Percentiles rank a stretch among this genome's conserved stretches.
Evolutionary conservation across 1,284 basidiomycete species (phyloP).

Genomic region (Apiotrichum mycotoxinovorans): DNA sequence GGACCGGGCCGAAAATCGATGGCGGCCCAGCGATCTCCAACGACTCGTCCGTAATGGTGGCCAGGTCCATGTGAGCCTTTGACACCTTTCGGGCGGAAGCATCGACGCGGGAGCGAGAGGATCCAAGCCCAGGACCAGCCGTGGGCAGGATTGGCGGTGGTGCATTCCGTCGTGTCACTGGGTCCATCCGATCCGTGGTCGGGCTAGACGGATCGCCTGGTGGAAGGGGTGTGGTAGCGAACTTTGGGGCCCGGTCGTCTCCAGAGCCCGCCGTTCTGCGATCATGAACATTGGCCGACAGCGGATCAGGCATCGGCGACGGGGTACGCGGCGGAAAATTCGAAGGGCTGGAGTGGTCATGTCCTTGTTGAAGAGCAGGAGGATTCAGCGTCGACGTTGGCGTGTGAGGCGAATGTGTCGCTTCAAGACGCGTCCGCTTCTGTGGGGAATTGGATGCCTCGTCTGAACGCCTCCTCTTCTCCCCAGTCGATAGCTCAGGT

Average conservation of each 20-base stretch:
- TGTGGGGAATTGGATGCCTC: neutral
- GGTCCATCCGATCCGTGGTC: slow-evolving; percentile 20
- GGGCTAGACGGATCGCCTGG: slow-evolving; percentile 20
- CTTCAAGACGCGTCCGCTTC: neutral
- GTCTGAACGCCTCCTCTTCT: neutral
- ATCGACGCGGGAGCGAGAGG: neutral
- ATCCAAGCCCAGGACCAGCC: slow-evolving; percentile 4
- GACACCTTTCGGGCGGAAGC: slow-evolving; percentile 21
- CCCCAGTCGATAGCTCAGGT: neutral
- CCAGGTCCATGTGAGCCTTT: slow-evolving; percentile 29
- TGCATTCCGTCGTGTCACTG: neutral
- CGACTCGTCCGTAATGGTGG: slow-evolving; percentile 26
- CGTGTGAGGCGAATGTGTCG: neutral
- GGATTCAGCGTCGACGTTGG: neutral
- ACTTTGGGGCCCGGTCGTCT: neutral
- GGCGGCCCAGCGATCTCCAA: neutral
- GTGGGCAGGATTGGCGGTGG: slow-evolving; percentile 14
- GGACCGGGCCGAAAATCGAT: slow-evolving; percentile 12
- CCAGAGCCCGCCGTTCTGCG: neutral
- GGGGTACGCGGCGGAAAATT: neutral
- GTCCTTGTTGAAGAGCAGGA: neutral
- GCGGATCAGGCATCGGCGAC: neutral
- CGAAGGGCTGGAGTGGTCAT: neutral
- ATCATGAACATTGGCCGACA: neutral
- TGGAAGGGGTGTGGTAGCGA: slow-evolving; percentile 27